These are phyloP conservation scores for Cladophialophora carrionii DNA, from an alignment of 2,329 filamentous ascomycete genomes.

Conservation along the genomic window DNA sequence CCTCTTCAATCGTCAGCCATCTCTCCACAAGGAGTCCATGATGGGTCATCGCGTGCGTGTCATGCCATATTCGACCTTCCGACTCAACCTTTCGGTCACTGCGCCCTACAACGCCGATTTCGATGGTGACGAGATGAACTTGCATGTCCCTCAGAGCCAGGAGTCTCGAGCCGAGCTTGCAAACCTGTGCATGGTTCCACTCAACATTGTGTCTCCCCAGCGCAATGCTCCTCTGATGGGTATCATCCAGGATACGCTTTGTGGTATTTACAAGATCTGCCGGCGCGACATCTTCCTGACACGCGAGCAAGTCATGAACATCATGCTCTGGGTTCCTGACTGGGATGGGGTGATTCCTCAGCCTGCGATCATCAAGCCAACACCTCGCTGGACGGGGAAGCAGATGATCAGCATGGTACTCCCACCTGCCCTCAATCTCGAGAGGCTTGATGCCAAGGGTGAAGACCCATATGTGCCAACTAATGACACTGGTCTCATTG, in stretches of 20 bases:
- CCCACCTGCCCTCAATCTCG: constrained; percentile 78
- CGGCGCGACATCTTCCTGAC: constrained; percentile 88
- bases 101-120: constrained; percentile 99
- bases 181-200: constrained; percentile 94
- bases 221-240: constrained; percentile 98
- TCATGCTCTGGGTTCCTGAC: constrained; percentile 94
- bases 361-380: constrained; percentile 91
- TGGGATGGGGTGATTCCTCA: constrained; percentile 95
- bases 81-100: constrained; percentile 94
- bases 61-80: constrained; percentile 99
- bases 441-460: constrained; percentile 65
- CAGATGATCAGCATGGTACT: constrained; percentile 95
- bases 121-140: constrained; percentile 99
- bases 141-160: constrained; percentile 97
- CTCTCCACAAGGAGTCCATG: constrained; percentile 99
- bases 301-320: constrained; percentile 92
- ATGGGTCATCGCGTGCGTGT: constrained; percentile 98
- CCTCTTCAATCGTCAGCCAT: constrained; percentile 99
- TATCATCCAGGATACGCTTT: constrained; percentile 97
- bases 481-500: constrained; percentile 76
- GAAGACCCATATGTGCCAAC: constrained; percentile 62
- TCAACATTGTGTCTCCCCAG: constrained; percentile 97
- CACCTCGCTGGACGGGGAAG: constrained; percentile 95
- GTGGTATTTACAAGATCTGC: constrained; percentile 95
- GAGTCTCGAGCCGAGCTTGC: constrained; percentile 94